Conservation (phyloP, 1,284 basidiomycete genomes). For the Neonothopanus nambi region DNA sequence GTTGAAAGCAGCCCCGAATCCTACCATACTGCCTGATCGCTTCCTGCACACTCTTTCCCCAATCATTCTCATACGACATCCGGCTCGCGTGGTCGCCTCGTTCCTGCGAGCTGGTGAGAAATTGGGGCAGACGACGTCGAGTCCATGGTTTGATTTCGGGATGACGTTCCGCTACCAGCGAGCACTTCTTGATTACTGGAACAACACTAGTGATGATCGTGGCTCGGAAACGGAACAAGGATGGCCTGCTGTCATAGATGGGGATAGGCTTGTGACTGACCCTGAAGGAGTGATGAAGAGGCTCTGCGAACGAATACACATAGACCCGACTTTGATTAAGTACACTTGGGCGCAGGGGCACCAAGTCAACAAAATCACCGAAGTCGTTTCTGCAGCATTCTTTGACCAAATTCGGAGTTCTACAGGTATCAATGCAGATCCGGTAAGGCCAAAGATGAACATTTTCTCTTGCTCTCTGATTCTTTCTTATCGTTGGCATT, state of each 20-base stretch:
- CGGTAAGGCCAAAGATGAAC: too few relatives aligned
- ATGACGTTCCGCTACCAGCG: conserved; percentile 1
- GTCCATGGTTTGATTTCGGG: not conserved
- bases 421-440: conserved; percentile 1
- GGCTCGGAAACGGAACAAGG: not conserved
- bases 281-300: conserved; percentile 2
- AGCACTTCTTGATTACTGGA: not conserved
- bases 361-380: not conserved
- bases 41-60: conserved; percentile 4
- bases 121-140: not conserved
- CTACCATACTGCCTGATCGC: conserved; percentile 1
- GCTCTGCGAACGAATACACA: not conserved
- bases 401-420: conserved; percentile 3
- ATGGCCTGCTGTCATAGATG: conserved; percentile 6
- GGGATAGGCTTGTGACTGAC: conserved; percentile 3
- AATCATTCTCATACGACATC: conserved; percentile 9
- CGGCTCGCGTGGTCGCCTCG: conserved; percentile 6
- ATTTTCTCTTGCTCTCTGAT: not conserved
- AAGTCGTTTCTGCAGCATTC: conserved; percentile 1
- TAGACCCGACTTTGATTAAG: not conserved
- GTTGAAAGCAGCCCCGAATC: not conserved
- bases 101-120: conserved; percentile 2
- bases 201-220: not conserved
- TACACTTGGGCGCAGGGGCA: conserved; percentile 8
- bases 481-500: not conserved